Evolutionary conservation across 768 basidiomycete species (phyloP).

Genomic region (Suillus placidus): DNA sequence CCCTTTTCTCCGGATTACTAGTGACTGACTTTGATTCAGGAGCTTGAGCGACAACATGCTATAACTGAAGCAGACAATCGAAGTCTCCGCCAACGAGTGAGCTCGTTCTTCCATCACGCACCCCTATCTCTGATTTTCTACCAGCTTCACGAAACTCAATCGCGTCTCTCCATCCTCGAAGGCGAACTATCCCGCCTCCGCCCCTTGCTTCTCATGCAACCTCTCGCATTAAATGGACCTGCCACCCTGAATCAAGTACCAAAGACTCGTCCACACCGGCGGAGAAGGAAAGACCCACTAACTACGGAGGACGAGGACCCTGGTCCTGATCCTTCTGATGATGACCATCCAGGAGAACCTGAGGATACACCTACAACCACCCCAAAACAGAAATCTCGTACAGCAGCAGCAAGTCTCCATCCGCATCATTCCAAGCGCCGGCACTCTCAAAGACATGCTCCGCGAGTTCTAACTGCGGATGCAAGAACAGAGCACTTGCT

Average conservation of each 20-base stretch:
- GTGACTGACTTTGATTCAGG: slow-evolving; percentile 42
- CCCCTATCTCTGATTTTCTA: slow-evolving; percentile 11
- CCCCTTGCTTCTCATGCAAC: slow-evolving; percentile 70
- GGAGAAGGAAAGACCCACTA: slow-evolving; percentile 30
- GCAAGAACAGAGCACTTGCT: slow-evolving; percentile 74
- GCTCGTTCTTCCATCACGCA: slow-evolving; percentile 12
- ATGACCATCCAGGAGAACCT: slow-evolving; percentile 25
- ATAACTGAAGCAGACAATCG: slow-evolving; percentile 64
- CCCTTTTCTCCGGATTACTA: neutral
- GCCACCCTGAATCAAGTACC: slow-evolving; percentile 19
- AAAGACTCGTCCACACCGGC: slow-evolving; percentile 30
- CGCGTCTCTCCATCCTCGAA: slow-evolving; percentile 58
- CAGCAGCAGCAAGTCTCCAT: slow-evolving; percentile 20
- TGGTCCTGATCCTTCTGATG: slow-evolving; percentile 26
- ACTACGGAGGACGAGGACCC: slow-evolving; percentile 30
- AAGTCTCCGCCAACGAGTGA: slow-evolving; percentile 61
- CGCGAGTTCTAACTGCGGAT: slow-evolving; percentile 51
- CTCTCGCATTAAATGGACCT: slow-evolving; percentile 34
- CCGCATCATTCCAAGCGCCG: slow-evolving; percentile 28
- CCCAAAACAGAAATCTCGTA: slow-evolving; percentile 25
- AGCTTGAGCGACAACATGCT: slow-evolving; percentile 53
- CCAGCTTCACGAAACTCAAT: slow-evolving; percentile 62
- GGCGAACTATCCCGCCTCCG: slow-evolving; percentile 64
- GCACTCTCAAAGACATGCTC: slow-evolving; percentile 27
- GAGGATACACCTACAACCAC: slow-evolving; percentile 27